phyloP scores from a whole-genome alignment of 2,329 filamentous ascomycete genomes.

The Trichoderma polysporum region DNA sequence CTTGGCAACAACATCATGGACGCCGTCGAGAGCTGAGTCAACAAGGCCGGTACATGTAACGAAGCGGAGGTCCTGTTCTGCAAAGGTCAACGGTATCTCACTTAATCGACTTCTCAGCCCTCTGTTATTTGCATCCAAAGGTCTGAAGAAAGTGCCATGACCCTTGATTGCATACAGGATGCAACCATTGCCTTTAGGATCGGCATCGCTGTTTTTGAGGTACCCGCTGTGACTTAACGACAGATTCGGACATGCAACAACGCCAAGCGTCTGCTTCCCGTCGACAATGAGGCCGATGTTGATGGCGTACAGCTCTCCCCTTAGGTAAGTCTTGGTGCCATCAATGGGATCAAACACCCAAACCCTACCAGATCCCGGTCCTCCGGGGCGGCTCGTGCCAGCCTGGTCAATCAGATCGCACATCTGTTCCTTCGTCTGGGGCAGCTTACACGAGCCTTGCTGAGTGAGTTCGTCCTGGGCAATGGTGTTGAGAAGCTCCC shows the following conservation, averaged over 20 bases:
- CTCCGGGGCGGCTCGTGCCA: constrained; percentile 40
- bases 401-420: constrained; percentile 56
- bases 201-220: constrained; percentile 45
- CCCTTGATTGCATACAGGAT: constrained; percentile 52
- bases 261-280: constrained; percentile 49
- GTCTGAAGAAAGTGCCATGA: constrained; percentile 49
- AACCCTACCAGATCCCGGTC: constrained; percentile 39
- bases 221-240: constrained; percentile 40
- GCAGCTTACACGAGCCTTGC: constrained; percentile 33
- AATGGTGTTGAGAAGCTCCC: constrained; percentile 42
- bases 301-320: constrained; percentile 56
- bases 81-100: background rate
- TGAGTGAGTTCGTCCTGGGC: constrained; percentile 29
- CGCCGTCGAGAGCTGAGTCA: constrained; percentile 48
- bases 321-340: constrained; percentile 57
- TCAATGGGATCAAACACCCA: constrained; percentile 64
- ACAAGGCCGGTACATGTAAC: constrained; percentile 49
- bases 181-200: constrained; percentile 45
- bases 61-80: constrained; percentile 36
- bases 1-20: constrained; percentile 46
- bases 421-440: constrained; percentile 44
- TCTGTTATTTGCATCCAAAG: constrained; percentile 32
- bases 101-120: background rate
- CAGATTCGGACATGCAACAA: constrained; percentile 50
- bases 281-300: constrained; percentile 54